These are phyloP conservation scores for Calvatia gigantea DNA, from an alignment of 768 basidiomycete species.

Conservation along the genomic window DNA sequence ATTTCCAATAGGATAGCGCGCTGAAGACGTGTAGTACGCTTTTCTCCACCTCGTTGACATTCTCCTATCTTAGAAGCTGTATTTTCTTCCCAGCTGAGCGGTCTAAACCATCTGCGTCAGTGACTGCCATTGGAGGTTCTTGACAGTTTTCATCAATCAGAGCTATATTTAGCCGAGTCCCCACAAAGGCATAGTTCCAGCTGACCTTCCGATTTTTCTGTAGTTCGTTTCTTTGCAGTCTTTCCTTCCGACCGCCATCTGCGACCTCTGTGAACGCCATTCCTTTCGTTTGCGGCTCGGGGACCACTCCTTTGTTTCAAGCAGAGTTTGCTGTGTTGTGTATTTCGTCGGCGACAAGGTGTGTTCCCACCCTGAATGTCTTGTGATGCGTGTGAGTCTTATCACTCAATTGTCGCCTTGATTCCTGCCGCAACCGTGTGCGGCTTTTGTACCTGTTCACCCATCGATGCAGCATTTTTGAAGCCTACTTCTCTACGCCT, in stretches of 20 bases:
- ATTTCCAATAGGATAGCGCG: background rate
- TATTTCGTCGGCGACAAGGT: constrained; percentile 3
- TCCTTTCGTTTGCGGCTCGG: constrained; percentile 27
- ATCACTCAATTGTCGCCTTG: background rate
- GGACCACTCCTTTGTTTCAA: background rate
- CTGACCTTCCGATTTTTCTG: background rate
- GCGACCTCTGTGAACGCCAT: constrained; percentile 24
- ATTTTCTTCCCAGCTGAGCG: background rate
- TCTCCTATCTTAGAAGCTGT: background rate
- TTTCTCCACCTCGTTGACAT: background rate
- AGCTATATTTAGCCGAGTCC: constrained; percentile 5
- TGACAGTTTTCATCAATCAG: constrained; percentile 14
- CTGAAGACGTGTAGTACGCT: background rate
- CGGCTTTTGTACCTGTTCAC: background rate
- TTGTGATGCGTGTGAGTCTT: background rate
- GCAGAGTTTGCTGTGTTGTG: background rate
- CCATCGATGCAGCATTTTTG: background rate
- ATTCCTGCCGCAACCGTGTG: background rate
- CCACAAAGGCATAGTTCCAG: constrained; percentile 6
- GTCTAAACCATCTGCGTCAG: background rate
- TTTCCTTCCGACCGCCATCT: background rate
- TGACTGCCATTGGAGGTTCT: background rate
- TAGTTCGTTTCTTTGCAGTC: background rate
- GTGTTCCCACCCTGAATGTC: background rate
- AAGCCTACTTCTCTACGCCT: constrained; percentile 1